Percentiles rank a stretch among this genome's conserved stretches.
Evolutionary conservation across 78 protist genomes (phyloP).

Genomic region (Andalucia godoyi): DNA sequence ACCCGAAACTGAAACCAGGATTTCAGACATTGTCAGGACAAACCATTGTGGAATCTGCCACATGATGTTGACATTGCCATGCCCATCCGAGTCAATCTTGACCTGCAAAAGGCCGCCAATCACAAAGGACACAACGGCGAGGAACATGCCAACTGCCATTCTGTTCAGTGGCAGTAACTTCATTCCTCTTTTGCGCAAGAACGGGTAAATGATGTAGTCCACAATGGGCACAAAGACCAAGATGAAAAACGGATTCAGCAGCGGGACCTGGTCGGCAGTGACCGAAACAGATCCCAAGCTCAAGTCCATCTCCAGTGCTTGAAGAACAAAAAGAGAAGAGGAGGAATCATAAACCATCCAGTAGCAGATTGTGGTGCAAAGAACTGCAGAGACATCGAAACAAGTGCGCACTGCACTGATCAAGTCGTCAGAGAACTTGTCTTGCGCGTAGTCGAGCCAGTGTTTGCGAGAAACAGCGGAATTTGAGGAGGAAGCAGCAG

Average conservation of each 20-base stretch:
- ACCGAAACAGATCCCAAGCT: neutral
- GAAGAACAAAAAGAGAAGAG: conserved; percentile 26
- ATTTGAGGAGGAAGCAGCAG: no score
- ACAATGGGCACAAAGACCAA: conserved; percentile 37
- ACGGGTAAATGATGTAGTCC: conserved; percentile 32
- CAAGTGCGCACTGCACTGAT: neutral
- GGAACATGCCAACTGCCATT: conserved; percentile 51
- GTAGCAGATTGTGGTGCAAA: conserved; percentile 36
- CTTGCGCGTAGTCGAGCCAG: neutral
- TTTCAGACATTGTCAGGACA: conserved; percentile 35
- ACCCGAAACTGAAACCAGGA: conserved; percentile 21
- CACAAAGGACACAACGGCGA: conserved; percentile 27
- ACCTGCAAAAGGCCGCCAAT: conserved; percentile 35
- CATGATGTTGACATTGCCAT: neutral
- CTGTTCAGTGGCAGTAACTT: conserved; percentile 24
- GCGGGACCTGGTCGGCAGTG: conserved; percentile 48
- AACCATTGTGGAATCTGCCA: conserved; percentile 18
- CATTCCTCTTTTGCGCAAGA: neutral
- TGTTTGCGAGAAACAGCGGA: neutral
- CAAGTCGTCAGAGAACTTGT: neutral
- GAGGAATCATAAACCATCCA: conserved; percentile 57
- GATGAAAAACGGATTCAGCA: conserved; percentile 38
- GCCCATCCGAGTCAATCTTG: conserved; percentile 23
- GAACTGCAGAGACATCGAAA: neutral
- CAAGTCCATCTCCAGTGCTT: conserved; percentile 29